Conservation (phyloP, 257 asterid species). For the Buddleja alternifolia region DNA sequence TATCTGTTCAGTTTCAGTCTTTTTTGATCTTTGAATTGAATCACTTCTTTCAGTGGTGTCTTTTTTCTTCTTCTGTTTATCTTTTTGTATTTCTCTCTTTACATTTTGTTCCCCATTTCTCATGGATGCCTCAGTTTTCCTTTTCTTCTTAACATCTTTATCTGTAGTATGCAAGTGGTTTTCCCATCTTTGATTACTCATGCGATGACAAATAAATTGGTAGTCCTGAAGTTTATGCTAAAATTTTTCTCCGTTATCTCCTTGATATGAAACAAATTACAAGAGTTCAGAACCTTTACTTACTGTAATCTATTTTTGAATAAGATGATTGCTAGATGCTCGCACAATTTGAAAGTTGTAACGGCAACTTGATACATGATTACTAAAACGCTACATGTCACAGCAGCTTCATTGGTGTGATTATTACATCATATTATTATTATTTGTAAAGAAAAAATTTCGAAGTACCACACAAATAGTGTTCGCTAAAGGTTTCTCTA, state of each 20-base stretch:
- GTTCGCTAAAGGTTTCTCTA: conserved; percentile 13
- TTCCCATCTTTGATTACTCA: background rate
- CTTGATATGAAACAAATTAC: conserved; percentile 12
- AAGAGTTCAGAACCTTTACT: background rate
- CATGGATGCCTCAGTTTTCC: background rate
- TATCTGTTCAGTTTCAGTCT: background rate
- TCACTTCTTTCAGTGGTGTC: too few species aligned
- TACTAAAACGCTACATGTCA: background rate
- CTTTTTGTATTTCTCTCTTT: background rate
- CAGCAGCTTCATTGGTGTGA: background rate
- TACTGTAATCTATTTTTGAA: background rate
- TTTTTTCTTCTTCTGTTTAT: background rate
- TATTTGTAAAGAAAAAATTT: background rate
- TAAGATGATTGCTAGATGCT: background rate
- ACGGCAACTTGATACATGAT: background rate
- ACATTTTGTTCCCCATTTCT: background rate
- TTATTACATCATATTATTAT: background rate
- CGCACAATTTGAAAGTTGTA: background rate
- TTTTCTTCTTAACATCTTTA: background rate
- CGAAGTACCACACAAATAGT: background rate
- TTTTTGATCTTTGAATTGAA: background rate
- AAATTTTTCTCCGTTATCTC: background rate
- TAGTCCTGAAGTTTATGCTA: background rate
- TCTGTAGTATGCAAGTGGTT: background rate
- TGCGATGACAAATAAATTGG: conserved; percentile 24